These are phyloP conservation scores for Brachypodium distachyon DNA, from an alignment of 202 grass and related monocot genomes.

Conservation along the genomic window DNA sequence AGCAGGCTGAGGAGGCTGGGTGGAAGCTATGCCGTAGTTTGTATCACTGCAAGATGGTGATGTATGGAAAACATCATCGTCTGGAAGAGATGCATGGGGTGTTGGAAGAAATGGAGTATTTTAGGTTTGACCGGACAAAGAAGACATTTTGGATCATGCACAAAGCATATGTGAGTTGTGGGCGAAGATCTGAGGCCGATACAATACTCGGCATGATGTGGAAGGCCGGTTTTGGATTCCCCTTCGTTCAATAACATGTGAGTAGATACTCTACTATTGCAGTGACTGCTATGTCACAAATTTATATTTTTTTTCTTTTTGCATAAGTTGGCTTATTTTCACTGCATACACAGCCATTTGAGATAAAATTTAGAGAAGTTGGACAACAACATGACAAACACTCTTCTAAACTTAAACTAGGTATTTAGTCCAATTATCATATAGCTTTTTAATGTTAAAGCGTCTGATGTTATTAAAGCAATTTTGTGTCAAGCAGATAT, in stretches of 20 bases:
- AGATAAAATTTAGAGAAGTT: background rate
- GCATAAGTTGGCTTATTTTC: background rate
- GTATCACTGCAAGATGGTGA: slow-evolving; percentile 91
- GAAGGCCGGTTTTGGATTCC: slow-evolving; percentile 56
- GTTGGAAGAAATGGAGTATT: slow-evolving; percentile 73
- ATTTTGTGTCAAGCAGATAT: background rate
- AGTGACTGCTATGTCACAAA: background rate
- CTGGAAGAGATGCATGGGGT: slow-evolving; percentile 68
- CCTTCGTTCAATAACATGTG: slow-evolving; percentile 38
- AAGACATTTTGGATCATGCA: slow-evolving; percentile 79
- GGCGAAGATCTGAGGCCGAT: slow-evolving; percentile 44
- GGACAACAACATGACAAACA: background rate
- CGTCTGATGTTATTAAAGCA: background rate
- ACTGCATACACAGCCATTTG: background rate
- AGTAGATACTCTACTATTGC: background rate
- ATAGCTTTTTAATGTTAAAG: background rate
- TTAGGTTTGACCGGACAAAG: slow-evolving; percentile 46
- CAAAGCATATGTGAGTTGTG: slow-evolving; percentile 60
- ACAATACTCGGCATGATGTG: slow-evolving; percentile 69
- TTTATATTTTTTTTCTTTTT: background rate
- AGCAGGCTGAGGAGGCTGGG: slow-evolving; percentile 44
- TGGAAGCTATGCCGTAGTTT: slow-evolving; percentile 77
- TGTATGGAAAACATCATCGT: slow-evolving; percentile 62
- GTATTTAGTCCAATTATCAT: background rate
- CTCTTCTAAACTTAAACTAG: background rate